These are phyloP conservation scores for Podila epigama DNA, from an alignment of 192 early-diverging fungal species.

Conservation along the genomic window DNA sequence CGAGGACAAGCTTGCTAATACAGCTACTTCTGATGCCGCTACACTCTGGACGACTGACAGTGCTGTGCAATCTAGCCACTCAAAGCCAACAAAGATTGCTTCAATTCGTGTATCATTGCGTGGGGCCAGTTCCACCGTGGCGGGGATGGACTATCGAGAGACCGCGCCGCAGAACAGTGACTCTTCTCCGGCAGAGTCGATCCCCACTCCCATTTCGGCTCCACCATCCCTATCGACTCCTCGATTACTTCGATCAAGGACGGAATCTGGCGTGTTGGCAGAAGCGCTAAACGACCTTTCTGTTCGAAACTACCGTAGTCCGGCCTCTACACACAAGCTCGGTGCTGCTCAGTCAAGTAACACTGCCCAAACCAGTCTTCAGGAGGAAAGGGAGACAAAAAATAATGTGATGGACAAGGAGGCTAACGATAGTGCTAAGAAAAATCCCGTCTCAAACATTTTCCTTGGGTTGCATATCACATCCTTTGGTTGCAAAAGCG, in stretches of 20 bases:
- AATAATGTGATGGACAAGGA: too few relatives aligned
- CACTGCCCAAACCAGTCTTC: background rate
- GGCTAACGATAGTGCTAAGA: too few relatives aligned
- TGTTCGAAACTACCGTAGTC: background rate
- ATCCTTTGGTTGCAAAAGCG: slow-evolving; percentile 10
- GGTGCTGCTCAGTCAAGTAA: background rate
- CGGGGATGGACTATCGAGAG: too few relatives aligned
- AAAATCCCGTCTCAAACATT: slow-evolving; percentile 11
- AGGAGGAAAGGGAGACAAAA: slow-evolving; percentile 11
- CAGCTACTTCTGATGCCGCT: slow-evolving; percentile 1
- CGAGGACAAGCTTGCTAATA: slow-evolving; percentile 10
- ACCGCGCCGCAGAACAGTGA: background rate
- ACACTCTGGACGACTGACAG: slow-evolving; percentile 27
- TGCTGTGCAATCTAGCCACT: background rate
- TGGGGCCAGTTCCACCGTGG: background rate
- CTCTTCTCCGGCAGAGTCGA: background rate
- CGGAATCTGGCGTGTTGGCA: slow-evolving; percentile 25
- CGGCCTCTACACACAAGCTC: background rate
- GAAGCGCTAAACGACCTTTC: slow-evolving; percentile 27
- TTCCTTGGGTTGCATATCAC: slow-evolving; percentile 35
- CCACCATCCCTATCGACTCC: slow-evolving; percentile 3
- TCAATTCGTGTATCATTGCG: background rate
- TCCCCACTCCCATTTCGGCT: background rate
- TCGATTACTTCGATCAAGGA: slow-evolving; percentile 6
- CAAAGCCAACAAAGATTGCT: background rate